phyloP scores from a whole-genome alignment of 1,139 yeast species.

The Pichia sp. region DNA sequence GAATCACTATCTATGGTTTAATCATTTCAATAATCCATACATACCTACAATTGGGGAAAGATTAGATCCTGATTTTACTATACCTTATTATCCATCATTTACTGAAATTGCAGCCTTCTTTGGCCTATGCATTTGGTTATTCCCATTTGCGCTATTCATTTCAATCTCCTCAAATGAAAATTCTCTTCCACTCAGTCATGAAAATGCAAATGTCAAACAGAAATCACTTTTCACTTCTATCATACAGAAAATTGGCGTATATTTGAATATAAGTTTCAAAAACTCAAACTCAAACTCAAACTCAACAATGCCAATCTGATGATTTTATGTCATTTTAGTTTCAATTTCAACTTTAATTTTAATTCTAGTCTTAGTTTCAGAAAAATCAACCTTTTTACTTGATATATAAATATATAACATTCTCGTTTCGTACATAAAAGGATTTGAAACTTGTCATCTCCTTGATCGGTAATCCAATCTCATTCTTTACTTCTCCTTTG shows the following conservation, averaged over 20 bases:
- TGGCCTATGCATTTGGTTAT: slow-evolving; percentile 88
- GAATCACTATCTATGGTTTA: slow-evolving; percentile 89
- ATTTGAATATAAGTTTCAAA: not conserved
- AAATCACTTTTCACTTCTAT: too few species aligned
- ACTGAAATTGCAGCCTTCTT: slow-evolving; percentile 89
- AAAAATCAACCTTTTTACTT: too few species aligned
- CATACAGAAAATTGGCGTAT: too few species aligned
- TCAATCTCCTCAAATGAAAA: slow-evolving; percentile 91
- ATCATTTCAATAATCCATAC: slow-evolving; percentile 65
- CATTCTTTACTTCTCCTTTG: not conserved
- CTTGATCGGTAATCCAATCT: slow-evolving; percentile 1
- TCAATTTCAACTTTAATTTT: too few species aligned
- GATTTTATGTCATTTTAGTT: too few species aligned
- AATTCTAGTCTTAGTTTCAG: too few species aligned
- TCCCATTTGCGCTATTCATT: slow-evolving; percentile 89
- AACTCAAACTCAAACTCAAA: not conserved
- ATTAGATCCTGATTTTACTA: slow-evolving; percentile 46
- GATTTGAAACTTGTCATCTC: not conserved
- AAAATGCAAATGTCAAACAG: too few species aligned
- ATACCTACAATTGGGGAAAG: slow-evolving; percentile 51
- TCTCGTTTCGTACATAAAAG: too few species aligned
- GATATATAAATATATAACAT: too few species aligned
- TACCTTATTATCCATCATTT: slow-evolving; percentile 73
- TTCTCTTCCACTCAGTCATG: slow-evolving; percentile 46
- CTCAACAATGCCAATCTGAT: not conserved